Evolutionary conservation across 2,329 filamentous ascomycete species (phyloP), one percentile per base, ranked within the genome.

Genomic region (Plectosphaerella plurivora): DNA sequence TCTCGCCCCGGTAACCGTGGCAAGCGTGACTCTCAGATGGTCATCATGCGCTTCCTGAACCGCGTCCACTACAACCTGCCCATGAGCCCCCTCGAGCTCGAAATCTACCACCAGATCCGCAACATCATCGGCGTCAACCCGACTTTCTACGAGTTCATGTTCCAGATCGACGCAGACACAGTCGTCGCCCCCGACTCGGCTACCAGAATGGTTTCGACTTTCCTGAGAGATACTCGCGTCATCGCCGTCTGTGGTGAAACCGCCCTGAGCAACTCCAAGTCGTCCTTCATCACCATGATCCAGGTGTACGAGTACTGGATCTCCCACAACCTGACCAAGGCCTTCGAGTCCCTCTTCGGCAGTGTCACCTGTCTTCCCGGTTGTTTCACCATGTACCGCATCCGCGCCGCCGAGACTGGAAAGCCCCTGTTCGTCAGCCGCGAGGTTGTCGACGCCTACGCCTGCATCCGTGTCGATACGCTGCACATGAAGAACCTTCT

Each of bases 271-370:
- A 99, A 99, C 66, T 89, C 91, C 55, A 97, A 97, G 70, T 81
- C 88, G 7, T 97, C 93, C 1, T 91, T 95, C 65, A 84, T 96
- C 60, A 99, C 94, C 49, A 97, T 97, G 93, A 99, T 99, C 68
- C 94, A 99, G 72, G 93, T 99, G 35, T 99, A 97, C 78, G 93
- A 99, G 72, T 99, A 99, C 79, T 99, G 92, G 76, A 99, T 99
- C 64, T 97, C 93, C 49, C 93, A 99, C 78, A 96, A 97, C 68
- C 74, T 99, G 61, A 87, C 89, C 61, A 97, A 99, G 75, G 94
- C 93, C 12, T 99, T 99, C 68, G 93, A 97, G 73, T 94, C 89
- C 73, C 79, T 99, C 63, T 99, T 99, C 66, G 94, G 93, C 53
- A 96, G 90, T 60, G 93, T 99, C 61, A 99, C 94, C 49, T 99